Evolutionary conservation across 2,329 filamentous ascomycete species (phyloP).

Genomic region (Pezicula neosporulosa): DNA sequence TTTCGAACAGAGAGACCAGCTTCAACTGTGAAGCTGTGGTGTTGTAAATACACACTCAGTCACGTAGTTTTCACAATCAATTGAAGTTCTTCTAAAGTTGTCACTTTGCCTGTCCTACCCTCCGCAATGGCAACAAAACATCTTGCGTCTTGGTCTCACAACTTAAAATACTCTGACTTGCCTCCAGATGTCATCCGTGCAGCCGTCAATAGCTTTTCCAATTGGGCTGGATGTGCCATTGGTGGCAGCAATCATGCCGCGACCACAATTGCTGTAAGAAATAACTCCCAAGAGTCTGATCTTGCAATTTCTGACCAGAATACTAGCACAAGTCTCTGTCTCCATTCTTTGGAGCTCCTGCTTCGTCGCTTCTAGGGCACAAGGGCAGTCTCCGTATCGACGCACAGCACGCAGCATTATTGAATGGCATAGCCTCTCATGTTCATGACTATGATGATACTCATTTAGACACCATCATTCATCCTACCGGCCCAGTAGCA

Average conservation of each 20-base stretch:
- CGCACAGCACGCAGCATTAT: constrained; percentile 44
- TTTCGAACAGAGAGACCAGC: too few species aligned
- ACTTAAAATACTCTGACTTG: constrained; percentile 37
- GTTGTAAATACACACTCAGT: too few species aligned
- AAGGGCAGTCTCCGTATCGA: constrained; percentile 29
- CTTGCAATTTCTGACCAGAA: constrained; percentile 15
- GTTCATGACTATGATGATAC: constrained; percentile 56
- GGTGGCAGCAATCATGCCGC: constrained; percentile 36
- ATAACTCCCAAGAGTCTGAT: background rate
- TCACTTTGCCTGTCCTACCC: too few species aligned
- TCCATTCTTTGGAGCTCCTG: constrained; percentile 29
- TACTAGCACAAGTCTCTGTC: constrained; percentile 23
- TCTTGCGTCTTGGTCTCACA: constrained; percentile 43
- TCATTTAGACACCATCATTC: constrained; percentile 52
- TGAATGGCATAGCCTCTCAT: constrained; percentile 53
- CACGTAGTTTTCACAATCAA: too few species aligned
- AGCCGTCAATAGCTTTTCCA: constrained; percentile 46
- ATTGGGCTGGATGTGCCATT: constrained; percentile 50
- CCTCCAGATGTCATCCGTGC: constrained; percentile 37
- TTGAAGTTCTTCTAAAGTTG: too few species aligned
- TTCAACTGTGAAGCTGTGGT: too few species aligned
- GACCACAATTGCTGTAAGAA: constrained; percentile 14
- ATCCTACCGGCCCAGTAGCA: constrained; percentile 48
- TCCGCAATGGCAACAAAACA: constrained; percentile 40
- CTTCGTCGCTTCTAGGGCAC: constrained; percentile 29